Evolutionary conservation across 176 grass and related monocot species (phyloP).

Genomic region (Eleusine coracana): DNA sequence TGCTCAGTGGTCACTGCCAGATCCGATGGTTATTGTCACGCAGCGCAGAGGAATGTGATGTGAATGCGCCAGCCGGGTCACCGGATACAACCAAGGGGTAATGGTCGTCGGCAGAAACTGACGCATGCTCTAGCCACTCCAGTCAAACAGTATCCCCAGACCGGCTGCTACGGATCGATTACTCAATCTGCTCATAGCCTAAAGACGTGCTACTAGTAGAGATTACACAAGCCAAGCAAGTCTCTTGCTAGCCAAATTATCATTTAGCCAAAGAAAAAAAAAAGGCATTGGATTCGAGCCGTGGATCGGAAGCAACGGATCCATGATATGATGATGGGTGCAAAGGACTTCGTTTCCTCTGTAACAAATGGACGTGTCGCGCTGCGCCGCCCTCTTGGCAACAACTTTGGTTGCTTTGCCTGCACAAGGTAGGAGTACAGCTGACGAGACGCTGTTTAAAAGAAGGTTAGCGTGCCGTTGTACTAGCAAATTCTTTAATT

Average conservation of each 20-base stretch:
- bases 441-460: neutral
- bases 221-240: neutral
- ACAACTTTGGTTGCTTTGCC: too few species aligned
- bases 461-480: neutral
- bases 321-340: neutral
- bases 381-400: too few species aligned
- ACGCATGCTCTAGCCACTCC: neutral
- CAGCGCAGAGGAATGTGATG: too few species aligned
- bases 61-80: neutral
- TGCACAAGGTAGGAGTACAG: too few species aligned
- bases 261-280: neutral
- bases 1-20: too few species aligned
- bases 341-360: neutral
- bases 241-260: neutral
- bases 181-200: neutral
- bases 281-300: constrained; percentile 5
- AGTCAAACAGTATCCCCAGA: neutral
- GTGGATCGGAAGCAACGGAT: constrained; percentile 33
- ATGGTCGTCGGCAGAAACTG: neutral
- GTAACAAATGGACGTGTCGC: neutral
- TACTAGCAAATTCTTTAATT: too few species aligned
- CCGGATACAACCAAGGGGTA: neutral
- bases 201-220: neutral
- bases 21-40: too few species aligned
- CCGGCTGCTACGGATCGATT: neutral